Evolutionary conservation across 805 yeast species (phyloP).

Genomic region (Wickerhamomyces rabaulensis): DNA sequence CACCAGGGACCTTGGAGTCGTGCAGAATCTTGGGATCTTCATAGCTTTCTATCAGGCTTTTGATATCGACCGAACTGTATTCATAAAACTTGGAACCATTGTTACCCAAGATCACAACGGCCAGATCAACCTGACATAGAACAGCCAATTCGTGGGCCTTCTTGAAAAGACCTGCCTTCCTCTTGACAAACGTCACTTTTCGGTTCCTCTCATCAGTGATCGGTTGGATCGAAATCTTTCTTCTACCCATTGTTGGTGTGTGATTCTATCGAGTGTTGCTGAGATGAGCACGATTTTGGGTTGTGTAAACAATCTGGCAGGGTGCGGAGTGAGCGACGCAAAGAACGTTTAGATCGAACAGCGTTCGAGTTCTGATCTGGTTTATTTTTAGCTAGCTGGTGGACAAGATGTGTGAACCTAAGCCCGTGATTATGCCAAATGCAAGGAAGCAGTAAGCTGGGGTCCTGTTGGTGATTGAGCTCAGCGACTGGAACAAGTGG

Average conservation of each 20-base stretch:
- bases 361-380: background rate
- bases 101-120: constrained; percentile 81
- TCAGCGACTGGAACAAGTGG: background rate
- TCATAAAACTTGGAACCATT: constrained; percentile 77
- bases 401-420: background rate
- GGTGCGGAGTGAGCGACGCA: background rate
- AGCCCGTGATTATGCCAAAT: background rate
- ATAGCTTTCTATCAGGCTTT: constrained; percentile 40
- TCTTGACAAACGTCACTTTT: constrained; percentile 82
- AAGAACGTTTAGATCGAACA: background rate
- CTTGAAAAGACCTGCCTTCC: constrained; percentile 91
- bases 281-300: background rate
- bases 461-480: background rate
- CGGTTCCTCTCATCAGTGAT: constrained; percentile 84
- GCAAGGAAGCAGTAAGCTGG: background rate
- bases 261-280: background rate
- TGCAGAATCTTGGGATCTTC: constrained; percentile 31
- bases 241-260: constrained; percentile 72
- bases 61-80: constrained; percentile 67
- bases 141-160: constrained; percentile 62
- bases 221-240: constrained; percentile 92
- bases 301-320: background rate
- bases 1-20: constrained; percentile 60
- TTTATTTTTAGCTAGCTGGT: background rate
- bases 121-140: constrained; percentile 87